phyloP scores from a whole-genome alignment of 2,329 filamentous ascomycete genomes.

The Ophiocordyceps polyrhachis-furcata region DNA sequence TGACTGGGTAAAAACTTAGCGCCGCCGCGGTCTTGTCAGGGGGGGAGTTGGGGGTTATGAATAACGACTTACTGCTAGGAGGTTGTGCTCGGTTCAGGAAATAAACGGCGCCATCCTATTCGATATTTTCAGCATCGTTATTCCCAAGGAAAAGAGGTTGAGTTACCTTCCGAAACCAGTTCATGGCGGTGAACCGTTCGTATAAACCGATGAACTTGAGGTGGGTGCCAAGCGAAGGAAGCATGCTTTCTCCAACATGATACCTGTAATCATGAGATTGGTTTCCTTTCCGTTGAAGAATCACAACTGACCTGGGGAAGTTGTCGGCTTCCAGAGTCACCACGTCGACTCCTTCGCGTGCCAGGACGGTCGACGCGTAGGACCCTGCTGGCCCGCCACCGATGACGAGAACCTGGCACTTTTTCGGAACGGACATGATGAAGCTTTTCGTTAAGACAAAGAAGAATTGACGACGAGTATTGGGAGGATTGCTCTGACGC shows the following conservation, averaged over 20 bases:
- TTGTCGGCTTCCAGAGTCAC: conserved; percentile 5
- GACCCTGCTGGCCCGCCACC: conserved; percentile 5
- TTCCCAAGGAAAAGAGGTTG: too few relatives aligned
- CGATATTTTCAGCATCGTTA: too few relatives aligned
- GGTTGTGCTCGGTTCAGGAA: conserved; percentile 14
- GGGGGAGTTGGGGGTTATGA: too few relatives aligned
- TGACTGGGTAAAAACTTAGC: conserved; percentile 12
- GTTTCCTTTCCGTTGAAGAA: too few relatives aligned
- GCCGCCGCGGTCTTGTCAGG: neutral
- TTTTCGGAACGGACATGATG: neutral
- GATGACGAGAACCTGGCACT: conserved; percentile 1
- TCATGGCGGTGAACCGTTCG: conserved; percentile 13
- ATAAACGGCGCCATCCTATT: conserved; percentile 17
- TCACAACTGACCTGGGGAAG: conserved; percentile 3
- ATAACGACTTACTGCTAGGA: conserved; percentile 13
- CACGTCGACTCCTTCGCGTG: conserved; percentile 4
- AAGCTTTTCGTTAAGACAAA: too few relatives aligned
- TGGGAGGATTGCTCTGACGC: too few relatives aligned
- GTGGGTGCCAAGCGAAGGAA: conserved; percentile 20
- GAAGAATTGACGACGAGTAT: too few relatives aligned
- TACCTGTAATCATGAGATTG: conserved; percentile 6
- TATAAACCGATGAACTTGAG: conserved; percentile 24
- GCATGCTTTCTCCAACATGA: conserved; percentile 19
- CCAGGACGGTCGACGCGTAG: conserved; percentile 4
- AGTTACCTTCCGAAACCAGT: neutral